A percentile compares a stretch with the other conserved stretches of the same genome.
Conservation (phyloP, 2,329 filamentous ascomycete genomes). For the Westerdykella sp. region DNA sequence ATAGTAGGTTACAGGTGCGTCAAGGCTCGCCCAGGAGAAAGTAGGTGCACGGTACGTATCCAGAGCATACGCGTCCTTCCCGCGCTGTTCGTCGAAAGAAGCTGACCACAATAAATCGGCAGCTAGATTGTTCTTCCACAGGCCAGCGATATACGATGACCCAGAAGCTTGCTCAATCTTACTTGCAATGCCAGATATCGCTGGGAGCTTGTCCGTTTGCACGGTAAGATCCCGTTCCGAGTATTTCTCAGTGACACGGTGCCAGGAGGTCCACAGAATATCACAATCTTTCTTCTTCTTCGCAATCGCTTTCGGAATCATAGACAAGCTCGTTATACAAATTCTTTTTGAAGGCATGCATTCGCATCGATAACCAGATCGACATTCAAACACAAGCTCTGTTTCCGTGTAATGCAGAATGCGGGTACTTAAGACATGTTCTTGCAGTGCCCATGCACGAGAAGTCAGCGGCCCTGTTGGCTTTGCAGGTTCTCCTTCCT, state of each 20-base stretch:
- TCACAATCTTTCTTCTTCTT: constrained; percentile 12
- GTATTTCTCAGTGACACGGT: constrained; percentile 27
- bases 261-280: constrained; percentile 27
- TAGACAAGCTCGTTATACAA: constrained; percentile 23
- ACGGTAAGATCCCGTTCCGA: constrained; percentile 23
- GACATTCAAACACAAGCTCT: constrained; percentile 33
- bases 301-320: constrained; percentile 28
- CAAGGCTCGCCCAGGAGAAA: constrained; percentile 31
- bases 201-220: constrained; percentile 25
- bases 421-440: constrained; percentile 28
- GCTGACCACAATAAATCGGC: constrained; percentile 27
- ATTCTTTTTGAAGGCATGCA: constrained; percentile 23
- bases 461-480: constrained; percentile 20
- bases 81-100: neutral
- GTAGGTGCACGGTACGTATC: constrained; percentile 25
- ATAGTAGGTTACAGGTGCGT: constrained; percentile 20
- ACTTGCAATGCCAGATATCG: constrained; percentile 31
- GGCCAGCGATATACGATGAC: constrained; percentile 29
- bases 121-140: constrained; percentile 28
- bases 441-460: constrained; percentile 31
- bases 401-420: constrained; percentile 29
- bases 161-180: constrained; percentile 25
- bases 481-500: constrained; percentile 18
- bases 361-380: constrained; percentile 28
- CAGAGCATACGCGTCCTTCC: constrained; percentile 5